phyloP scores from a whole-genome alignment of 176 grass and related monocot genomes.

The Paspalum notatum region DNA sequence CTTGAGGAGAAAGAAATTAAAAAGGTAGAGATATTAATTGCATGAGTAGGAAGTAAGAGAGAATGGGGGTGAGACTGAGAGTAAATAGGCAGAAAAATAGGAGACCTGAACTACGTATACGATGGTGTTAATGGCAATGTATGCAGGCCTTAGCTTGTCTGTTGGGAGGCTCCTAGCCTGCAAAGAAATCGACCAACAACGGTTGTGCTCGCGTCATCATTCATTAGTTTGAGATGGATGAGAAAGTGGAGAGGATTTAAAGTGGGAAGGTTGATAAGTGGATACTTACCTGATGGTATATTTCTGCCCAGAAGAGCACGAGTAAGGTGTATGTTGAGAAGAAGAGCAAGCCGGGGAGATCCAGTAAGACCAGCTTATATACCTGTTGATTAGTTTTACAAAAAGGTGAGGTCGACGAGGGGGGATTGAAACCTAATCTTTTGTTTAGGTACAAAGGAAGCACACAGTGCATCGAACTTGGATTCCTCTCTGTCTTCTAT shows the following conservation, averaged over 20 bases:
- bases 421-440: background rate
- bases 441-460: background rate
- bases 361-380: constrained; percentile 68
- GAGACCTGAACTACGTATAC: constrained; percentile 87
- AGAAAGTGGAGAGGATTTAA: background rate
- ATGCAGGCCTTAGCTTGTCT: constrained; percentile 70
- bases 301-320: constrained; percentile 99
- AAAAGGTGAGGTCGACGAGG: background rate
- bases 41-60: background rate
- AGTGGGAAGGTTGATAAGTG: background rate
- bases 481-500: no score
- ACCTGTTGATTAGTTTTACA: constrained; percentile 46
- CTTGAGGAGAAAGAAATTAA: background rate
- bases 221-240: background rate
- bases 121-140: constrained; percentile 68
- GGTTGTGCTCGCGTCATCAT: background rate
- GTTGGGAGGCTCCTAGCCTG: constrained; percentile 90
- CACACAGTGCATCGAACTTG: background rate
- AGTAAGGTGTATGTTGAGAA: constrained; percentile 98
- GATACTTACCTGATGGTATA: constrained; percentile 85
- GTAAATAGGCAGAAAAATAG: background rate
- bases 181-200: background rate
- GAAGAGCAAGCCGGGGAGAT: constrained; percentile 84
- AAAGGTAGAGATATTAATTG: background rate
- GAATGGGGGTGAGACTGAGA: background rate